Evolutionary conservation across 2,329 filamentous ascomycete genomes (phyloP).

Genomic region (Phialophora chinensis): DNA sequence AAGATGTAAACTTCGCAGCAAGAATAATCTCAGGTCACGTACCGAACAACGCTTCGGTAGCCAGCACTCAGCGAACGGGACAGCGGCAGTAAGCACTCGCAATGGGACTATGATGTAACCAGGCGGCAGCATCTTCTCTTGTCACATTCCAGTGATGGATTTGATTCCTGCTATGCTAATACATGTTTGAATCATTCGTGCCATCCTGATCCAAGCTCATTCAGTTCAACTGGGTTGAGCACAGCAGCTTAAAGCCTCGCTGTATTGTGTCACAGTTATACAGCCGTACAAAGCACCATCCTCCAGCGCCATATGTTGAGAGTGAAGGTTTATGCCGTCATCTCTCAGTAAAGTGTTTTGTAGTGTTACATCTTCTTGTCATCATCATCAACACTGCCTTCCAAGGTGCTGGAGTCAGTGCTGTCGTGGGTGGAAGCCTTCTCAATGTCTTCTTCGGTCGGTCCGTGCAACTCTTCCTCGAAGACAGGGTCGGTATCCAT

Average conservation of each 20-base stretch:
- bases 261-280: constrained; percentile 31
- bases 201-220: constrained; percentile 11
- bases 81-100: not conserved
- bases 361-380: constrained; percentile 53
- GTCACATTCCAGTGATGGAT: constrained; percentile 19
- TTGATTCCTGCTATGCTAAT: constrained; percentile 27
- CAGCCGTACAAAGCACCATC: constrained; percentile 34
- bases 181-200: constrained; percentile 29
- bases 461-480: constrained; percentile 81
- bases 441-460: constrained; percentile 62
- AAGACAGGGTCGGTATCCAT: constrained; percentile 90
- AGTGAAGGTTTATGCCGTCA: constrained; percentile 12
- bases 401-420: constrained; percentile 60
- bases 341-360: constrained; percentile 25
- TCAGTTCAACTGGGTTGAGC: constrained; percentile 1
- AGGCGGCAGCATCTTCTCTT: constrained; percentile 1
- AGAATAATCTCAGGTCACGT: not conserved
- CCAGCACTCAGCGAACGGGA: not conserved
- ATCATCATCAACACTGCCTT: constrained; percentile 64
- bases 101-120: not conserved
- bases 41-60: not conserved
- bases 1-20: not conserved
- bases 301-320: constrained; percentile 34
- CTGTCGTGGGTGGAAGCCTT: constrained; percentile 52
- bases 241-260: constrained; percentile 18